A percentile compares a stretch with the other conserved stretches of the same genome.
phyloP scores from a whole-genome alignment of 2,329 filamentous ascomycete genomes.

The Diaporthe vaccinii region DNA sequence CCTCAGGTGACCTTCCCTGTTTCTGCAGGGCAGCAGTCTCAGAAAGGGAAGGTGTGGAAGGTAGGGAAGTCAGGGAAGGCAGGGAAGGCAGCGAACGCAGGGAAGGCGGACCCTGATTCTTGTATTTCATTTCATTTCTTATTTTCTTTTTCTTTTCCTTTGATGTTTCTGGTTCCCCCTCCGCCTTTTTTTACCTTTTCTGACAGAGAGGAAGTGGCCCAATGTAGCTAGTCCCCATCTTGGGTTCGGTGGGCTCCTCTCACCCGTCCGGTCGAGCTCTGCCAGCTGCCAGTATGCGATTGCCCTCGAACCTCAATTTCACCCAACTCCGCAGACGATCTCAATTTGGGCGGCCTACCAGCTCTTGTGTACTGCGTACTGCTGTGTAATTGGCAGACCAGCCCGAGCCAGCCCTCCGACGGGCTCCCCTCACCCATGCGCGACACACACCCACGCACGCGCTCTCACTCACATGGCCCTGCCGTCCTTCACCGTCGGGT shows the following conservation, averaged over 20 bases:
- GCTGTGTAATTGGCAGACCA: constrained; percentile 15
- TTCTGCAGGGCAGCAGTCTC: constrained; percentile 26
- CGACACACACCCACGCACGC: neutral
- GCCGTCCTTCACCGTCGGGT: constrained; percentile 13
- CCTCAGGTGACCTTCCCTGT: constrained; percentile 21
- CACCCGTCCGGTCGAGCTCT: constrained; percentile 2
- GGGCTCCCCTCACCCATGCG: constrained; percentile 2
- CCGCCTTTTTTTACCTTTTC: neutral
- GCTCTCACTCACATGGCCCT: neutral
- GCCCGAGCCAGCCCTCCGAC: no score
- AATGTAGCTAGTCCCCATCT: neutral
- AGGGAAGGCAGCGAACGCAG: neutral
- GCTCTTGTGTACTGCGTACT: neutral
- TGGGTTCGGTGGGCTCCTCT: neutral
- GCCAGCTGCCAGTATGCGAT: neutral
- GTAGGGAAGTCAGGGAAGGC: neutral
- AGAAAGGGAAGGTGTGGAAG: constrained; percentile 20
- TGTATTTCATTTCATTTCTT: neutral
- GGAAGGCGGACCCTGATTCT: constrained; percentile 18
- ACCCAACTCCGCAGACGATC: constrained; percentile 11
- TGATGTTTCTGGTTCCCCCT: neutral
- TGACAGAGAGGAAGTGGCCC: neutral
- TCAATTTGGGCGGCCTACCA: constrained; percentile 21
- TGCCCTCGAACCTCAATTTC: constrained; percentile 8
- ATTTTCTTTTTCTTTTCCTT: neutral